Evolutionary conservation across 2,329 filamentous ascomycete genomes (phyloP), one percentile per base, ranked within the genome.

Genomic region (Pseudogymnoascus sp.): DNA sequence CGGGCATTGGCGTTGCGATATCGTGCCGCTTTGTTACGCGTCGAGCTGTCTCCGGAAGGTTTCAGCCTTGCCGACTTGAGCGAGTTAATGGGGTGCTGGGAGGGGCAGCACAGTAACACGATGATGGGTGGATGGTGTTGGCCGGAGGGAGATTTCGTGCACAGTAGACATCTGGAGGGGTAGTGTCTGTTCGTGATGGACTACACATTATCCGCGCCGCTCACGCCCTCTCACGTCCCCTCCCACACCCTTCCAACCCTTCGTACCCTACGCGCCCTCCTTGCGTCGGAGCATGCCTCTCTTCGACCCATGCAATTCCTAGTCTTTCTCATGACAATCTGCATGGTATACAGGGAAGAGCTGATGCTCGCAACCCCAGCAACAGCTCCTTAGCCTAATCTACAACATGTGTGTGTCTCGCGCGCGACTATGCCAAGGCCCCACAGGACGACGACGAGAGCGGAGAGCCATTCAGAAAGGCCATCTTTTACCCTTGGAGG

Each of bases 401-500:
- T 56, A 56, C 50, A 33, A 56, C 50, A 56, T 56, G n/a, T 56
- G 24, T n/a, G n/a, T 33, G 50, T 56, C 26, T 26, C 50, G 50
- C 50, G 50, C 47, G 47, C 8, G 50, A 33, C 5, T 56, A 19
- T 56, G 50, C 50, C 50, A 56, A 56, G 50, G 29, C 50, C 50
- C 10, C 33, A 56, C 50, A 31, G n/a, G 14, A 19, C n/a, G 50
- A 21, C 16, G 26, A 31, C 11, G 26, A 16, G 7, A 26, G 26
- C 8, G 16, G 33, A 19, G 29, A 19, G 50, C 29, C 50, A 56
- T 35, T 56, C 50, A 56, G n/a, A 56, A 29, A 19, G 29, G 3
- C 29, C 47, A 7, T 21, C 16, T 56, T 56, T 21, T 33, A 56
- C n/a, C 50, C 50, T 56, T 56, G 50, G 16, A 33, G 42, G 50